Evolutionary conservation across 805 yeast species (phyloP), one percentile per base, ranked within the genome.

Genomic region (Saturnispora mendoncae): DNA sequence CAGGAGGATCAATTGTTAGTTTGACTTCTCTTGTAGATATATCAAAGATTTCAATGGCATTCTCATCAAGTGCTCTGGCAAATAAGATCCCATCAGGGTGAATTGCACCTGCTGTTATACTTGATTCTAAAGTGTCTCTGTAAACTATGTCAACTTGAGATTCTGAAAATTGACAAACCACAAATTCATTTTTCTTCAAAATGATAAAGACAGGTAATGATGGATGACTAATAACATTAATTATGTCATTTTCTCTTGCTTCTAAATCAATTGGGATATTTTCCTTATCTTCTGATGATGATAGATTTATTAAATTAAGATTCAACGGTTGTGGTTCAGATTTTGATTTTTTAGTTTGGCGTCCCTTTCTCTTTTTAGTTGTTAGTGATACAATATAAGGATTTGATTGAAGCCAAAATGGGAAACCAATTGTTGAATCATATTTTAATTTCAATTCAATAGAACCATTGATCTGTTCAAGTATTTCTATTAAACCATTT

Each of bases 81-180:
- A 51, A 30, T n/a, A 51, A 24, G 4, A 48, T 21, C 15, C 55
- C 55, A 41, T 51, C 55, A 9, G 45, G 42, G 36, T 51, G 55
- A 12, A 51, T 37, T 6, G 45, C 41, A 4, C 43, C 47, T n/a
- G 33, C n/a, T 2, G 15, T 20, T 10, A 46, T 10, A 1, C 21
- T 21, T 4, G 29, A 9, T 15, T 29, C 42, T 14, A 30, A 20
- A 19, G 36, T 14, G 7, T 46, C 44, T 10, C 28, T 36, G 31
- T 46, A 50, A 15, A 46, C 30, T 3, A 24, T 18, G 10, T 34
- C 28, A 17, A 26, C 46, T 23, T 27, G 15, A 37, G 21, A 28
- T 17, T 40, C 35, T 9, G 15, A 17, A 6, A 34, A 23, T 19
- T 40, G 34, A 14, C 21, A 42, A 13, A 47, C 39, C 10, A 39